Percentiles rank a stretch among this genome's conserved stretches.
Evolutionary conservation across 192 early-diverging fungal species (phyloP).

Genomic region (Backusella tarrabulga): DNA sequence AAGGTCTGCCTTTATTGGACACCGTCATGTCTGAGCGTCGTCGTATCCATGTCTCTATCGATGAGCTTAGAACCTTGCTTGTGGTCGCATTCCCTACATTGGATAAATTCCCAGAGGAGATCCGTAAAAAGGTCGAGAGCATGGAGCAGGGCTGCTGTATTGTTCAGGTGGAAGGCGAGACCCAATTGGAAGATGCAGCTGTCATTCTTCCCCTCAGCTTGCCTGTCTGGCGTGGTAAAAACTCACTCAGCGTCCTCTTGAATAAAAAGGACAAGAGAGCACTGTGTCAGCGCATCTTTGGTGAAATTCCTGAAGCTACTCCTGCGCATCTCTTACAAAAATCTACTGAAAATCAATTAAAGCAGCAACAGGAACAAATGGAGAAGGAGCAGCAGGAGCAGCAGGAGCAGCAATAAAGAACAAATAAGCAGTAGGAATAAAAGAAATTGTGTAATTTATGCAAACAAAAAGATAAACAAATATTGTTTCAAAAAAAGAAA

Average conservation of each 20-base stretch:
- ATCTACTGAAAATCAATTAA: slow-evolving; percentile 9
- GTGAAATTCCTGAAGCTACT: slow-evolving; percentile 22
- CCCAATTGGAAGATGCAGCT: slow-evolving; percentile 4
- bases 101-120: slow-evolving; percentile 26
- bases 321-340: slow-evolving; percentile 31
- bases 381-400: background rate
- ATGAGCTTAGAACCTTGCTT: slow-evolving; percentile 51
- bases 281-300: slow-evolving; percentile 32
- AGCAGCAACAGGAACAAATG: background rate
- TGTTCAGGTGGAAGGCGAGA: slow-evolving; percentile 40
- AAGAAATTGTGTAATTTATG: background rate
- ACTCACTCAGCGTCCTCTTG: slow-evolving; percentile 71
- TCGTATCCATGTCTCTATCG: slow-evolving; percentile 42
- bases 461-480: background rate
- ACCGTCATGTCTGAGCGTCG: slow-evolving; percentile 48
- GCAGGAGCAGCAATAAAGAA: background rate
- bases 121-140: background rate
- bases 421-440: background rate
- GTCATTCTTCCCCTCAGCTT: slow-evolving; percentile 42
- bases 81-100: slow-evolving; percentile 46
- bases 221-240: slow-evolving; percentile 72
- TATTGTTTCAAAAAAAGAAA: background rate
- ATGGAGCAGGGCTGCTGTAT: slow-evolving; percentile 55
- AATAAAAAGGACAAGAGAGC: slow-evolving; percentile 69
- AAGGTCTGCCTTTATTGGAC: slow-evolving; percentile 63